Evolutionary conservation across 1,284 basidiomycete genomes (phyloP).

Genomic region (Singerocomus inundabilis): DNA sequence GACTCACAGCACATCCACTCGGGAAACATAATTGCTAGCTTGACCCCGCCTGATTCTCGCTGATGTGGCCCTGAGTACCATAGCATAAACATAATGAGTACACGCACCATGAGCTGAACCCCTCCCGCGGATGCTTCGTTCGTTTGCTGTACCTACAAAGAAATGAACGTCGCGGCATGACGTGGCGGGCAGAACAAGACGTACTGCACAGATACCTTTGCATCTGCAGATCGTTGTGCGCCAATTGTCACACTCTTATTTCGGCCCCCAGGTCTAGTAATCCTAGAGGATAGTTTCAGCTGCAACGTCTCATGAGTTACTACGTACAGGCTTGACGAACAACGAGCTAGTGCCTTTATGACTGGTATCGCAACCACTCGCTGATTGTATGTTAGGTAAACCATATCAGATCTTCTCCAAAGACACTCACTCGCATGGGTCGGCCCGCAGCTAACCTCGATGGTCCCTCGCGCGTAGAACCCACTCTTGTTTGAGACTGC

Average conservation of each 20-base stretch:
- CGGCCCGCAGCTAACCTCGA: background rate
- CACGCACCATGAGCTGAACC: background rate
- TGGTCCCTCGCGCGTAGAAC: background rate
- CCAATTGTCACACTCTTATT: background rate
- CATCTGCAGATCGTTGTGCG: background rate
- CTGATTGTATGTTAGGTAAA: background rate
- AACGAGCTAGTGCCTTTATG: background rate
- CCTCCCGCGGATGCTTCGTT: background rate
- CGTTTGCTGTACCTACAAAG: no score
- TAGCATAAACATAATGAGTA: background rate
- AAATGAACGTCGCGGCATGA: no score
- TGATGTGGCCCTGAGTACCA: background rate
- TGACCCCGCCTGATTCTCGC: background rate
- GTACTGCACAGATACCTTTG: no score
- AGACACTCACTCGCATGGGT: background rate
- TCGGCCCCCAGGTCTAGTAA: background rate
- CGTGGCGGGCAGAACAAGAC: no score
- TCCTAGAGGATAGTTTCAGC: background rate
- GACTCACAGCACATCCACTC: background rate
- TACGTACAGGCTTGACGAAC: background rate
- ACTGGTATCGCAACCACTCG: background rate
- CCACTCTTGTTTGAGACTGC: no score
- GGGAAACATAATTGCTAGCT: background rate
- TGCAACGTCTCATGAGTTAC: background rate
- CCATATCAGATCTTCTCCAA: background rate